phyloP scores from a whole-genome alignment of 495 filamentous ascomycete species.

The Penicillium pulvis region DNA sequence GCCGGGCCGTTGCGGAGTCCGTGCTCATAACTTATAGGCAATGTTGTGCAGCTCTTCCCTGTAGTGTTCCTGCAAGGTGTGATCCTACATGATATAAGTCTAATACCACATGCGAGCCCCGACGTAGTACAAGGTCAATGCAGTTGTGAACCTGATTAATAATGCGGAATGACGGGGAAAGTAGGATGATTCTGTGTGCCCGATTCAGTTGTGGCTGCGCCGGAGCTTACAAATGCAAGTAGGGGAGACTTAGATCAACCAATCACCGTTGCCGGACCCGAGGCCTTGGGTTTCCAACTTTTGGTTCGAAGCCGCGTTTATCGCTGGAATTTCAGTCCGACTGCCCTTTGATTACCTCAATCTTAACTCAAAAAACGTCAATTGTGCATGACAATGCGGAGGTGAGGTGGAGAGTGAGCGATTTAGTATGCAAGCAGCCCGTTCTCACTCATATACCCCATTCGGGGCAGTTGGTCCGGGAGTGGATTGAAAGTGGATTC shows the following conservation, averaged over 20 bases:
- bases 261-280: constrained; percentile 9
- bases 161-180: constrained; percentile 3
- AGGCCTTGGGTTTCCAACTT: neutral
- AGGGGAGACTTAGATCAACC: neutral
- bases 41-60: constrained; percentile 5
- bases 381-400: constrained; percentile 1
- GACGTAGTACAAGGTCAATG: neutral
- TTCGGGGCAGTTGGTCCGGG: constrained; percentile 1
- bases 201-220: neutral
- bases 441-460: neutral
- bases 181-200: neutral
- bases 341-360: neutral
- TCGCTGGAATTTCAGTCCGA: constrained; percentile 12
- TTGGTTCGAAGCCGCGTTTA: constrained; percentile 18
- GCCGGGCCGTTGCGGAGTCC: constrained; percentile 2
- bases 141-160: neutral
- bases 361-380: neutral
- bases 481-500: constrained; percentile 4
- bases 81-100: neutral
- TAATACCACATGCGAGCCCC: neutral
- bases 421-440: neutral
- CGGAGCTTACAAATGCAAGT: constrained; percentile 3
- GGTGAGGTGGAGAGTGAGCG: neutral
- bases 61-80: neutral
- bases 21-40: neutral